Conservation (phyloP, 805 yeast species). For the Aciculoconidium aculeatum region DNA sequence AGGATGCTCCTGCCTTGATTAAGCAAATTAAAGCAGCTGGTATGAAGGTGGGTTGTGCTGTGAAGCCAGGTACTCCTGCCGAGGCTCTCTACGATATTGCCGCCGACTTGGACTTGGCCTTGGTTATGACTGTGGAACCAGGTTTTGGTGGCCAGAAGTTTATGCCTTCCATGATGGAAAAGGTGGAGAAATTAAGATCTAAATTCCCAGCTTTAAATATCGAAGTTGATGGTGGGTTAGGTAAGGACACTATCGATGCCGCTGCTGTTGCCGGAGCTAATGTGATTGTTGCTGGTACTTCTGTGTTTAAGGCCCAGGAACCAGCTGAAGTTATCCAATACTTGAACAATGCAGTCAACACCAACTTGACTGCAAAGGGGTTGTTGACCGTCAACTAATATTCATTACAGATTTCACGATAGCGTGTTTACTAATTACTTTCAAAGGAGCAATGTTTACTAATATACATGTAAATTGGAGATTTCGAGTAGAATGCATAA, state of each 20-base stretch:
- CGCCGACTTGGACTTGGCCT: constrained; percentile 82
- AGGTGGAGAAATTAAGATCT: constrained; percentile 70
- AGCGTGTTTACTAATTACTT: too few species aligned
- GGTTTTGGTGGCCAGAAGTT: constrained; percentile 98
- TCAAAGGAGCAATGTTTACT: too few species aligned
- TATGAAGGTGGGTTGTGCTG: constrained; percentile 91
- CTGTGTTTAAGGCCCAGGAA: constrained; percentile 79
- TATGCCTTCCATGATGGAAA: constrained; percentile 95
- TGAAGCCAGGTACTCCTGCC: constrained; percentile 89
- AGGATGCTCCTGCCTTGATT: constrained; percentile 68
- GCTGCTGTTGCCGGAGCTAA: constrained; percentile 99
- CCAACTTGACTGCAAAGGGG: constrained; percentile 27
- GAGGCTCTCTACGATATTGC: constrained; percentile 74
- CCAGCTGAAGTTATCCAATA: constrained; percentile 70
- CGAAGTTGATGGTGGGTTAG: constrained; percentile 96
- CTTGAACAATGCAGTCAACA: constrained; percentile 58
- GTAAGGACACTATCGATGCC: constrained; percentile 71
- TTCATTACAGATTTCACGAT: too few species aligned
- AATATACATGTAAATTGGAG: too few species aligned
- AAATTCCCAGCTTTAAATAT: constrained; percentile 76
- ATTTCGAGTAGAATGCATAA: too few species aligned
- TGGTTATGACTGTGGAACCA: constrained; percentile 98
- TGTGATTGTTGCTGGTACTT: constrained; percentile 95
- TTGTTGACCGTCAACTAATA: constrained; percentile 6
- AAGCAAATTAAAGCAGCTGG: constrained; percentile 71